Base-by-base conservation (phyloP, 1,284 basidiomycete species). In the Tetrapyrgos nigripes region DNA sequence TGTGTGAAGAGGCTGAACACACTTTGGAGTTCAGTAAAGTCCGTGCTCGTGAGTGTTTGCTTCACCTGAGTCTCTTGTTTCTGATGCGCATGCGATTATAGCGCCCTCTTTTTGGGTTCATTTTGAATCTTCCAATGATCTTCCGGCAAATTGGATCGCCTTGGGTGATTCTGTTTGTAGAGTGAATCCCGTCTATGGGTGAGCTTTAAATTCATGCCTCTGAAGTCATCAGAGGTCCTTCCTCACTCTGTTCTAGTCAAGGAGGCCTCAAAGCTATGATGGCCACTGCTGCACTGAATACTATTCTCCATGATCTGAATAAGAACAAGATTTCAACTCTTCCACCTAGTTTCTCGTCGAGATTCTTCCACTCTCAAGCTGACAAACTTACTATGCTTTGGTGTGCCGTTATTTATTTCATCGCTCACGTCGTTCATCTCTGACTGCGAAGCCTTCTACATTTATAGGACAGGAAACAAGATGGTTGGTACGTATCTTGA, bases 181-280 rank as follows among this genome's bases (percentile, higher is more conserved):
- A 40, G 37, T 40, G 6, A 62, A 65, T 55, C 66, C 66, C 37
- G 26, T 62, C 3, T 65, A 55, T 51, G 64, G 64, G 65, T 66
- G 17, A 5, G 37, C n/a, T 40, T 14, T 14, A 14, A 11, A 33
- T 31, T 35, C 43, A n/a, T 45, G 21, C 4, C 13, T 14, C 3
- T n/a, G 26, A 23, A 21, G 10, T 24, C 11, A 45, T 5, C 37
- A 45, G 8, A 27, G 17, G 3, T 23, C n/a, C n/a, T n/a, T 28
- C 9, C 24, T 44, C n/a, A 17, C 9, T 21, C 35, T 23, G 0
- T 50, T 50, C 4, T 23, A 67, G 66, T 6, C 66, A 66, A 57
- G 66, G 64, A n/a, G 57, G 59, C 50, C 46, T 56, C 8, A 68
- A 68, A 59, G 64, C 62, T 21, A 43, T 63, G 10, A 55, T 66